These are phyloP conservation scores for Monosporascus sp. DNA, from an alignment of 2,329 filamentous ascomycete species.

Conservation along the genomic window DNA sequence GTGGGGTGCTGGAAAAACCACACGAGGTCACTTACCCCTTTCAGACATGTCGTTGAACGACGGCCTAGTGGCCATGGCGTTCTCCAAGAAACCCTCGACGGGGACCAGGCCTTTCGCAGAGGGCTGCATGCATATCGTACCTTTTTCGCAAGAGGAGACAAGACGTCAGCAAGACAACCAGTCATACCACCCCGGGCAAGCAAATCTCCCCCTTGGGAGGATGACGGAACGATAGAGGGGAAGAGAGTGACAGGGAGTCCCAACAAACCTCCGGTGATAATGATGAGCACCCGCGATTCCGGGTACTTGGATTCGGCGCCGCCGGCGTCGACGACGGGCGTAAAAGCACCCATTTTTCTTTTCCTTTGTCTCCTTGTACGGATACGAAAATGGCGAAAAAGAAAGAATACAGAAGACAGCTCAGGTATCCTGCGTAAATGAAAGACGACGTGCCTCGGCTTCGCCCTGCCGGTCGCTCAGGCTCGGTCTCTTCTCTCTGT, in stretches of 20 bases:
- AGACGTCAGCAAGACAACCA: too few species aligned
- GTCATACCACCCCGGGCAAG: background rate
- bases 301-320: slow-evolving; percentile 37
- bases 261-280: slow-evolving; percentile 77
- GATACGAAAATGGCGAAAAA: background rate
- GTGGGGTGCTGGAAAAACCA: slow-evolving; percentile 3
- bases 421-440: too few species aligned
- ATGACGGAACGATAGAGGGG: background rate
- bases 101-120: slow-evolving; percentile 76
- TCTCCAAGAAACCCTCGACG: slow-evolving; percentile 72
- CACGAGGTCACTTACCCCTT: slow-evolving; percentile 27
- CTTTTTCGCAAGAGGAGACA: slow-evolving; percentile 10
- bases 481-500: too few species aligned
- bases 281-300: slow-evolving; percentile 78
- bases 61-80: slow-evolving; percentile 73
- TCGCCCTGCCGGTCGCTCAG: too few species aligned
- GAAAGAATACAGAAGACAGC: too few species aligned
- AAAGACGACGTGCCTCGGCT: too few species aligned
- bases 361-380: background rate
- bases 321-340: slow-evolving; percentile 14
- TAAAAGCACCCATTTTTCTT: slow-evolving; percentile 18
- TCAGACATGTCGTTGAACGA: slow-evolving; percentile 77
- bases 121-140: slow-evolving; percentile 86
- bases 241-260: slow-evolving; percentile 40
- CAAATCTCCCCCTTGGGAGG: slow-evolving; percentile 2